Evolutionary conservation across 2,329 filamentous ascomycete genomes (phyloP).

Genomic region (Calonectria leucothoes): DNA sequence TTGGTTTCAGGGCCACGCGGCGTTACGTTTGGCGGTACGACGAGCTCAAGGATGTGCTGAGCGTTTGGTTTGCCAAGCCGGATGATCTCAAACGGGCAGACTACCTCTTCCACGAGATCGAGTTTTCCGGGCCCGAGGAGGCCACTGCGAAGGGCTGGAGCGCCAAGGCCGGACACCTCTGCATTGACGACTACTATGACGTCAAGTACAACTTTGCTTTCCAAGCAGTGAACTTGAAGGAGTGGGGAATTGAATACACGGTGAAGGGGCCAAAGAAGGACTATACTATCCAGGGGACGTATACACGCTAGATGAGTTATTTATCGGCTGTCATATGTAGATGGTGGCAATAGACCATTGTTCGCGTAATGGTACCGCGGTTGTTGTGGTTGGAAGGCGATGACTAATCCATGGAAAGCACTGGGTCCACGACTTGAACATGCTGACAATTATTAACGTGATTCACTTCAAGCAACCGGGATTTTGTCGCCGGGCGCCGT

Average conservation of each 20-base stretch:
- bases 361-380: not conserved
- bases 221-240: constrained; percentile 64
- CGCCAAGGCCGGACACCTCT: constrained; percentile 76
- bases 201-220: constrained; percentile 77
- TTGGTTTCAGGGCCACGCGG: constrained; percentile 69
- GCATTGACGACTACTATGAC: constrained; percentile 78
- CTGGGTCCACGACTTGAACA: not conserved
- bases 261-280: constrained; percentile 81
- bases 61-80: constrained; percentile 78
- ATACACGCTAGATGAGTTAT: constrained; percentile 52
- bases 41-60: constrained; percentile 68
- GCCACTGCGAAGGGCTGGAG: constrained; percentile 62
- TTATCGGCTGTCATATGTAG: not conserved
- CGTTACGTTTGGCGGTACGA: constrained; percentile 81
- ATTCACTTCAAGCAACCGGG: not conserved
- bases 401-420: not conserved
- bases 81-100: constrained; percentile 73
- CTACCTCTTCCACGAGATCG: constrained; percentile 81
- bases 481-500: too few relatives aligned
- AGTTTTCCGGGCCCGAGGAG: constrained; percentile 61
- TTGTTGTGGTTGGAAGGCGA: not conserved
- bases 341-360: not conserved
- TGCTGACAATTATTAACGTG: not conserved
- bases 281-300: constrained; percentile 70
- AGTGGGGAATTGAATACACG: constrained; percentile 72